Percentiles rank a stretch among this genome's conserved stretches.
phyloP scores from a whole-genome alignment of 371 early-diverging fungal genomes.

The Rhizopus delemar region DNA sequence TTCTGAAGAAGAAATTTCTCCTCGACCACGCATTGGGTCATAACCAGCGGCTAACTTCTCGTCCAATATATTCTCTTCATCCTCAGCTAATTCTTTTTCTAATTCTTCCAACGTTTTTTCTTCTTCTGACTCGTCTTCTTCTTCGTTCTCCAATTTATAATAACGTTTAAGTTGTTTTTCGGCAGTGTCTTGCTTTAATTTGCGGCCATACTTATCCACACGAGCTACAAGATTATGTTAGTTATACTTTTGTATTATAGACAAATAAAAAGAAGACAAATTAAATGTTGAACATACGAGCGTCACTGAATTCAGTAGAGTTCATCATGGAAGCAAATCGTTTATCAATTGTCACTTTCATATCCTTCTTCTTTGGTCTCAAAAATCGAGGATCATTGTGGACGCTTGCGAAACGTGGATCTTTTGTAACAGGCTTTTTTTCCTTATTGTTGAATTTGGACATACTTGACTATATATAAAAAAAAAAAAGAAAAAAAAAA shows the following conservation, averaged over 20 bases:
- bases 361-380: conserved; percentile 75
- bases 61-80: conserved; percentile 41
- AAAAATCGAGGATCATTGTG: conserved; percentile 89
- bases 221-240: conserved; percentile 46
- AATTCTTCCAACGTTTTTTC: conserved; percentile 42
- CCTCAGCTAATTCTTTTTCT: conserved; percentile 52
- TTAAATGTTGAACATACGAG: conserved; percentile 45
- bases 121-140: conserved; percentile 32
- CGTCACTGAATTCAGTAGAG: conserved; percentile 72
- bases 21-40: conserved; percentile 88
- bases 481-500: neutral
- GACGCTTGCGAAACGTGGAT: conserved; percentile 82
- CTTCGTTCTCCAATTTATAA: conserved; percentile 62
- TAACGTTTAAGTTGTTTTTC: conserved; percentile 60
- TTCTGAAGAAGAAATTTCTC: conserved; percentile 65
- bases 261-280: conserved; percentile 5
- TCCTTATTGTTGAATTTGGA: conserved; percentile 22
- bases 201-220: conserved; percentile 91
- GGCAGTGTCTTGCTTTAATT: conserved; percentile 46
- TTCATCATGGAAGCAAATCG: conserved; percentile 85
- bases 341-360: conserved; percentile 87
- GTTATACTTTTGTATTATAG: neutral
- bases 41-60: conserved; percentile 41
- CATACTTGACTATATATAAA: neutral
- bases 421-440: conserved; percentile 54